Conservation (phyloP, 176 grass and related monocot species). For the Bothriochloa decipiens region DNA sequence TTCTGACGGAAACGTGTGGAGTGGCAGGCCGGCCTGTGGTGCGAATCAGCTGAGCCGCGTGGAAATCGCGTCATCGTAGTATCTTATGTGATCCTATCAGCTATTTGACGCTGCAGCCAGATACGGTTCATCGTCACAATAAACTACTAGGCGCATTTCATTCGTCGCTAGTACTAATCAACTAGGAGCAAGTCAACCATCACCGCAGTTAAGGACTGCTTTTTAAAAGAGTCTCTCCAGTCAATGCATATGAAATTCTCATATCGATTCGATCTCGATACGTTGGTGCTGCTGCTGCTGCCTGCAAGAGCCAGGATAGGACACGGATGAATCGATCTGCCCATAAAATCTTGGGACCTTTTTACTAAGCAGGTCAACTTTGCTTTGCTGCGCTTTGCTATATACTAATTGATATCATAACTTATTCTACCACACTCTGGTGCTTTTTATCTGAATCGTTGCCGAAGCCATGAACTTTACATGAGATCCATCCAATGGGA, state of each 20-base stretch:
- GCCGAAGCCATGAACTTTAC: slow-evolving; percentile 32
- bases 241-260: slow-evolving; percentile 26
- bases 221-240: neutral
- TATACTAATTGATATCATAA: neutral
- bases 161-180: neutral
- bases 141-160: neutral
- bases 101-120: neutral
- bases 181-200: slow-evolving; percentile 15
- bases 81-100: slow-evolving; percentile 19
- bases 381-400: neutral
- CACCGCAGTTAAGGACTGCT: slow-evolving; percentile 6
- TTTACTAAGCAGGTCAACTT: slow-evolving; percentile 25
- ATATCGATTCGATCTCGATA: neutral
- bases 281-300: neutral
- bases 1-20: neutral
- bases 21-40: neutral
- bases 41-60: slow-evolving; percentile 34
- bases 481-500: slow-evolving; percentile 17
- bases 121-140: neutral
- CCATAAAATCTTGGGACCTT: slow-evolving; percentile 9
- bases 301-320: neutral
- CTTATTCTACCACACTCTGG: neutral
- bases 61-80: neutral
- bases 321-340: slow-evolving; percentile 6
- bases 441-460: neutral